These are phyloP conservation scores for Phytophthora pseudosyringae DNA, from an alignment of 352 stramenopile genomes.

Conservation along the genomic window DNA sequence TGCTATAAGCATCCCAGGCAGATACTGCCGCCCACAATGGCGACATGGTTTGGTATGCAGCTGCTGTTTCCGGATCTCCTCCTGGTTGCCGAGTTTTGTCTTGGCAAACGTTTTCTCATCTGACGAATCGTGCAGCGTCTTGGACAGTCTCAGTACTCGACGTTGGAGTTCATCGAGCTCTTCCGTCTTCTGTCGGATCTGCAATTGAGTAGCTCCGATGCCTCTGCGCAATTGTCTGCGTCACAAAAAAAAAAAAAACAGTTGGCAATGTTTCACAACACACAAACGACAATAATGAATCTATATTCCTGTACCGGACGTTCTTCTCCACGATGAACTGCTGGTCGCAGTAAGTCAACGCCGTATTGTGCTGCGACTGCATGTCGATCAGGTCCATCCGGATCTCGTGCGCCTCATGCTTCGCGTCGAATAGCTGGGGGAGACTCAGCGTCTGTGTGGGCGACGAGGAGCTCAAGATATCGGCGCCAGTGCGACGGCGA, in stretches of 20 bases:
- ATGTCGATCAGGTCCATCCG: constrained; percentile 63
- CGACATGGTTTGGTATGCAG: constrained; percentile 34
- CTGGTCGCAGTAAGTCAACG: constrained; percentile 56
- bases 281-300: neutral
- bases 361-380: constrained; percentile 48
- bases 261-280: neutral
- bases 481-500: constrained; percentile 16
- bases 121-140: constrained; percentile 44
- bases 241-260: neutral
- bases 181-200: constrained; percentile 55
- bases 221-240: constrained; percentile 48
- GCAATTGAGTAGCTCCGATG: constrained; percentile 42
- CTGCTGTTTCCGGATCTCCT: constrained; percentile 48
- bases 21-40: constrained; percentile 42
- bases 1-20: constrained; percentile 32
- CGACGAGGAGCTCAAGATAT: constrained; percentile 9
- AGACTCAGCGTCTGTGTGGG: constrained; percentile 25
- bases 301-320: constrained; percentile 40
- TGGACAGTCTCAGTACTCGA: constrained; percentile 53
- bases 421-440: constrained; percentile 42
- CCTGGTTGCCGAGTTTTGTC: constrained; percentile 43
- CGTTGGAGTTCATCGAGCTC: constrained; percentile 55
- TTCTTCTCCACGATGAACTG: constrained; percentile 65
- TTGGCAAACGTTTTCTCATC: constrained; percentile 52
- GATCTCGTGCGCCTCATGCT: constrained; percentile 53